These are phyloP conservation scores for Elsinoe australis DNA, from an alignment of 2,329 filamentous ascomycete species.

Conservation along the genomic window DNA sequence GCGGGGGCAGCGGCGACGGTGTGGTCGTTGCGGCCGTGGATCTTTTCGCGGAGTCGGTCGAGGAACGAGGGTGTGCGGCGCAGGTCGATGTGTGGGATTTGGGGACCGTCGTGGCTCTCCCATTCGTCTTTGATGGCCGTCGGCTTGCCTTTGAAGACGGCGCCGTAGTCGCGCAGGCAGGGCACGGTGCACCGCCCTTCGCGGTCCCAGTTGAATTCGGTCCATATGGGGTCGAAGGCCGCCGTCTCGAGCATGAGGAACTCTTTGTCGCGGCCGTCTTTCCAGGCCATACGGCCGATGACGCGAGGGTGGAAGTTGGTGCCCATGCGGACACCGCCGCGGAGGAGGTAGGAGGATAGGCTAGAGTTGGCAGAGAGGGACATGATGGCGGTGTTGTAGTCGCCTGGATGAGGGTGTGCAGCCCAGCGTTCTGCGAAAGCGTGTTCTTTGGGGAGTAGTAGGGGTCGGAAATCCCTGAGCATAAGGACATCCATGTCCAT, in stretches of 20 bases:
- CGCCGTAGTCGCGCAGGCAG: constrained; percentile 47
- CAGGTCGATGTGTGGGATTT: constrained; percentile 30
- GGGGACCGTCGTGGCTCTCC: constrained; percentile 44
- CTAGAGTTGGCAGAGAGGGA: constrained; percentile 49
- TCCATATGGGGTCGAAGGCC: constrained; percentile 52
- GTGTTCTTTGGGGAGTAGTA: constrained; percentile 45
- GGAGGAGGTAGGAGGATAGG: constrained; percentile 48
- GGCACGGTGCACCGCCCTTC: constrained; percentile 48
- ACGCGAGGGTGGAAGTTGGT: constrained; percentile 51
- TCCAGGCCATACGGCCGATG: constrained; percentile 50
- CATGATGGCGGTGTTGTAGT: constrained; percentile 53
- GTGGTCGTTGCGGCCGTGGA: constrained; percentile 6
- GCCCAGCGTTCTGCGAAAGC: constrained; percentile 51
- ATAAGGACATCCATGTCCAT: constrained; percentile 52
- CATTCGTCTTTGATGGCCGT: constrained; percentile 45
- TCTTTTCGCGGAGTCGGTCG: constrained; percentile 8
- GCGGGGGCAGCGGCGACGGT: too few relatives aligned
- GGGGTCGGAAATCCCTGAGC: constrained; percentile 48
- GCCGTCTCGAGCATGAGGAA: constrained; percentile 52
- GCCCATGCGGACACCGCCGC: constrained; percentile 51
- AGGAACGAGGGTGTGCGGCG: constrained; percentile 17
- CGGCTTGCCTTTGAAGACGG: constrained; percentile 44
- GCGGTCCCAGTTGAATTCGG: constrained; percentile 48
- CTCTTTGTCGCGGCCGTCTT: constrained; percentile 47
- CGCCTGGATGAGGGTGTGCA: constrained; percentile 42